Evolutionary conservation across 1,284 basidiomycete genomes (phyloP), one percentile per base, ranked within the genome.

Genomic region (Leccinum fallax): DNA sequence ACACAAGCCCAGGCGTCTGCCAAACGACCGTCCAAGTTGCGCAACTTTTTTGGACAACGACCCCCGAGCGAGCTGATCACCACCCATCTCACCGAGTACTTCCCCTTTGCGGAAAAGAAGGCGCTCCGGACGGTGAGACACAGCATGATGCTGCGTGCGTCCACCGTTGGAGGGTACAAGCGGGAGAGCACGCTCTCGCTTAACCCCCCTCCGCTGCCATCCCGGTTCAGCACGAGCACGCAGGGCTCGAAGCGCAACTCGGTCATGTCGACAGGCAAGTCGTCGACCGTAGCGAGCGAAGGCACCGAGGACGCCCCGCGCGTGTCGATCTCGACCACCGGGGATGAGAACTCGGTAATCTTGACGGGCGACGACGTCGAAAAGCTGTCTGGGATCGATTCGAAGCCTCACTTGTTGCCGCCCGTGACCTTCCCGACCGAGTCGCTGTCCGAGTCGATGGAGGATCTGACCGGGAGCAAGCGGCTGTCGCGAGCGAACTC

Each of bases 1-100:
- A 70, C 78, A 55, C 61, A 64, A 52, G 21, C 67, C 8, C 62
- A 65, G 53, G 21, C 68, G 7, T 61, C 71, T n/a, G 72, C 74
- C 60, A 87, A 85, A 68, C 79, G 80, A 7, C 85, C 87, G 6
- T 84, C 83, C 34, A 92, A 90, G 74, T 80, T 98, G 64, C 94
- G 95, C 77, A 97, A 96, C 82, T 99, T 99, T 83, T 97, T 98
- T 70, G 97, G 97, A 10, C 97, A 98, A 72, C 91, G 97, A 53
- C 97, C 97, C 1, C 95, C 97, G 0, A 94, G 91, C 73, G 97
- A 99, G 76, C 86, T 99, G 67, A 99, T 99, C 78, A 94, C 95
- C 34, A 97, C 85, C n/a, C 95, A 99, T 74, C 77, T 99, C 51
- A 89, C 92, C 21, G 96, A 98, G 63, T 99, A 93, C 80, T 99